Conservation (phyloP, 345 rosid genomes). For the Rhodamnia argentea region DNA sequence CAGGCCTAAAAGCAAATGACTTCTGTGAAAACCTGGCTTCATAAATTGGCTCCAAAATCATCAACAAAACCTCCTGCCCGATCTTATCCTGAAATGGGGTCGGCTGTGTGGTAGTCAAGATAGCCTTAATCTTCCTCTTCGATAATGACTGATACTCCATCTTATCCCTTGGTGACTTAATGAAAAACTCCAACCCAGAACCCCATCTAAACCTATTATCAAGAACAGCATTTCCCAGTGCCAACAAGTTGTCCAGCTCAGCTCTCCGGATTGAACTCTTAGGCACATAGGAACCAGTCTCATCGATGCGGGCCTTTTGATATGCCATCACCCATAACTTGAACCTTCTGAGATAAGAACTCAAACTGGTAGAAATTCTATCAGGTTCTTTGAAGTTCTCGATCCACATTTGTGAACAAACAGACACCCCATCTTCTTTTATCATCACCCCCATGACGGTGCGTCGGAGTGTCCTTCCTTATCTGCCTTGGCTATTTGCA, state of each 20-base stretch:
- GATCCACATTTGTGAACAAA: conserved; percentile 93
- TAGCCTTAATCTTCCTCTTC: conserved; percentile 82
- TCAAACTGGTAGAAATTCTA: conserved; percentile 42
- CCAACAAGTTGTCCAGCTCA: conserved; percentile 73
- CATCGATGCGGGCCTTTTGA: conserved; percentile 84
- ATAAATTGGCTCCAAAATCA: conserved; percentile 80
- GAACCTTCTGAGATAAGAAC: conserved; percentile 61
- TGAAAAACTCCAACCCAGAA: conserved; percentile 73
- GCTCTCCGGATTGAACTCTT: conserved; percentile 71
- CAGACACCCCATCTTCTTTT: conserved; percentile 89
- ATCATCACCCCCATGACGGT: conserved; percentile 50
- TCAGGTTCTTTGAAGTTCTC: conserved; percentile 45
- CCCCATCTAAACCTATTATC: conserved; percentile 96
- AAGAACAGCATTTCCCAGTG: conserved; percentile 82
- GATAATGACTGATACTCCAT: conserved; percentile 78
- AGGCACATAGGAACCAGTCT: conserved; percentile 77
- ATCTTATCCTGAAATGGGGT: conserved; percentile 88
- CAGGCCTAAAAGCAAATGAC: conserved; percentile 85
- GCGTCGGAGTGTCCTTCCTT: conserved; percentile 14
- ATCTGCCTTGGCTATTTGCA: too few relatives aligned
- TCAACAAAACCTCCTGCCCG: conserved; percentile 80
- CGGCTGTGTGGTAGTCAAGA: conserved; percentile 83
- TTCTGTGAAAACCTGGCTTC: conserved; percentile 83
- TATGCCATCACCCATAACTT: conserved; percentile 92
- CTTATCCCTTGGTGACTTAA: conserved; percentile 82